These are phyloP conservation scores for Crithidia acanthocephali DNA, from an alignment of 208 protist genomes.

Conservation along the genomic window DNA sequence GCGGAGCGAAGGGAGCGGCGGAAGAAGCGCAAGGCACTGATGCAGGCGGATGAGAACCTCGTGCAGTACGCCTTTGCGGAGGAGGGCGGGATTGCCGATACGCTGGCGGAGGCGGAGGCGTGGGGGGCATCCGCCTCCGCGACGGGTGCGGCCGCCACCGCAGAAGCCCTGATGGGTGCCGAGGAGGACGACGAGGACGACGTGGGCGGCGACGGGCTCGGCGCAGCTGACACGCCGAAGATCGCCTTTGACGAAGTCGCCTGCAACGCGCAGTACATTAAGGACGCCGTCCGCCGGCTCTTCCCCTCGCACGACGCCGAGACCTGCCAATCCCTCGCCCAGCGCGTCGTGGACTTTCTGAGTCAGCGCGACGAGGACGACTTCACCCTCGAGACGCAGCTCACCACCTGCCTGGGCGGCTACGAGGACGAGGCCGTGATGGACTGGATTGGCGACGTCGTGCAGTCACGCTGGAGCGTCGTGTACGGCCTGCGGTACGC, in stretches of 20 bases:
- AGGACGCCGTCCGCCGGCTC: conserved; percentile 77
- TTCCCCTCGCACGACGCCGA: conserved; percentile 72
- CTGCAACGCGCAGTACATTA: conserved; percentile 85
- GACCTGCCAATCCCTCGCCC: conserved; percentile 61
- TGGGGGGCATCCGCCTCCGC: background rate
- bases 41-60: conserved; percentile 43
- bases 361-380: conserved; percentile 60
- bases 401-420: conserved; percentile 82
- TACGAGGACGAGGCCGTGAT: conserved; percentile 84
- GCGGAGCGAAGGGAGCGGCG: conserved; percentile 32
- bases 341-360: conserved; percentile 71
- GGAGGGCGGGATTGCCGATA: conserved; percentile 40
- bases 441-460: conserved; percentile 80
- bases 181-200: conserved; percentile 39
- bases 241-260: conserved; percentile 85
- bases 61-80: conserved; percentile 71
- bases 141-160: background rate
- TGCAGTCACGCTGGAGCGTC: conserved; percentile 75
- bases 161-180: conserved; percentile 9
- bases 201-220: conserved; percentile 19
- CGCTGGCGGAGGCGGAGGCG: conserved; percentile 30
- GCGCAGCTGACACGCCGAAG: conserved; percentile 2
- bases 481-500: conserved; percentile 86
- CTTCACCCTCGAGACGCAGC: conserved; percentile 84
- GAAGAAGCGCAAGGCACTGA: conserved; percentile 38